Base-by-base conservation (phyloP, 257 asterid species). In the Solanum paucissectum region DNA sequence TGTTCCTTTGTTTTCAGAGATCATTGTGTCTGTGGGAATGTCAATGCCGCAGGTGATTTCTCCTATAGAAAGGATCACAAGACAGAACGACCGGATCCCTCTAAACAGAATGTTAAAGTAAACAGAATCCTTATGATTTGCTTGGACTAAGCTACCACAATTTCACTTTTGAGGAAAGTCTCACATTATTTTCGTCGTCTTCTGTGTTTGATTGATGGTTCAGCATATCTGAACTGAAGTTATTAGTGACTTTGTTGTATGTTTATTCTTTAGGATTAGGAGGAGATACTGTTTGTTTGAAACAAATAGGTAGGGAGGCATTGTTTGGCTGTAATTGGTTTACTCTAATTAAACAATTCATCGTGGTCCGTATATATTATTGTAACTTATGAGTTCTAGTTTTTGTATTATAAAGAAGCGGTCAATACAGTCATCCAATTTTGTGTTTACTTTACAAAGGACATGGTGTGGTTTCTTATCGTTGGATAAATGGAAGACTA, bases 1-100 rank as follows among this genome's bases (percentile, higher is more conserved):
- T 33, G 37, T 82, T 40, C 64, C 5, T 82, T 88, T 62, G 89
- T 42, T 91, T 93, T 55, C 96, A 96, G 98, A 96, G 92, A 95
- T 96, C 91, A 95, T 95, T 44, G 98, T 96, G 52, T 95, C 98
- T 2, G 98, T 96, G 74, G 98, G 98, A 73, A 96, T 93, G 96
- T 94, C 99, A 38, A 94, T 96, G 95, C 99, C 99, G 36, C 99
- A 91, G 90, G 91, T 92, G 92, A 93, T 96, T 86, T 91, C 99
- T 87, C 92, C 96, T 12, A 46, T 92, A 4, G 95, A 92, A 58
- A 87, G 88, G 69, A 86, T 85, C 42, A 76, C 94, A 12, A 91
- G 58, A 58, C 93, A 76, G 87, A 90, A 79, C 9, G 90, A 91
- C 58, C 87, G 90, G 83, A 88, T 93, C 60, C 95, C 96, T 52